phyloP scores from a whole-genome alignment of 164 flowering plant species.

The Liquidambar formosana region DNA sequence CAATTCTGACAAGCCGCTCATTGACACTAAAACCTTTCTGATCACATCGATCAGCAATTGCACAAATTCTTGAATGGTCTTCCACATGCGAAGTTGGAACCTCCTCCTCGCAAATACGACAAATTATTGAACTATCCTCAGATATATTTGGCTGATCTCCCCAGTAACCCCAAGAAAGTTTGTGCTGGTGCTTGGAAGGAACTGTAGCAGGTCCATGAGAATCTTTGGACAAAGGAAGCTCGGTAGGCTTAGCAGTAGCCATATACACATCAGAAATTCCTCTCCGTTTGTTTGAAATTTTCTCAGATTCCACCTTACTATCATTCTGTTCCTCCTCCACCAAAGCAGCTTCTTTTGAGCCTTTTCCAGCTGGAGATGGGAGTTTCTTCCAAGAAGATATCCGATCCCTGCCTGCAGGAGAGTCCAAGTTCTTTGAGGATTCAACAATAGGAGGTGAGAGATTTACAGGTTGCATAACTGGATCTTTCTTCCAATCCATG shows the following conservation, averaged over 20 bases:
- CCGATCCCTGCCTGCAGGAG: slow-evolving; percentile 57
- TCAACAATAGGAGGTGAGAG: slow-evolving; percentile 37
- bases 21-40: slow-evolving; percentile 88
- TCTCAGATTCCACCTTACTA: slow-evolving; percentile 36
- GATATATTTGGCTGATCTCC: slow-evolving; percentile 67
- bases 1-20: slow-evolving; percentile 81
- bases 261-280: slow-evolving; percentile 40
- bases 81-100: slow-evolving; percentile 89
- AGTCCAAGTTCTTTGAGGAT: slow-evolving; percentile 43
- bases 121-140: slow-evolving; percentile 85
- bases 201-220: slow-evolving; percentile 40
- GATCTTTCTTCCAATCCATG: slow-evolving; percentile 55
- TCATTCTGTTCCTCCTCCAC: slow-evolving; percentile 41
- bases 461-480: slow-evolving; percentile 27
- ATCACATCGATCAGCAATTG: slow-evolving; percentile 96
- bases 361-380: slow-evolving; percentile 70
- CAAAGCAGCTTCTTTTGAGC: slow-evolving; percentile 42
- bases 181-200: slow-evolving; percentile 78
- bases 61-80: slow-evolving; percentile 94
- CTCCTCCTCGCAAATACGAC: slow-evolving; percentile 99
- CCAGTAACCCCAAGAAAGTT: slow-evolving; percentile 93
- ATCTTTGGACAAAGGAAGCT: slow-evolving; percentile 58
- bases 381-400: slow-evolving; percentile 93
- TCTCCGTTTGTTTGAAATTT: slow-evolving; percentile 22
- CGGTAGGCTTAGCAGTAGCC: slow-evolving; percentile 43